Evolutionary conservation across 1,284 basidiomycete species (phyloP).

Genomic region (Trametes polyzona): DNA sequence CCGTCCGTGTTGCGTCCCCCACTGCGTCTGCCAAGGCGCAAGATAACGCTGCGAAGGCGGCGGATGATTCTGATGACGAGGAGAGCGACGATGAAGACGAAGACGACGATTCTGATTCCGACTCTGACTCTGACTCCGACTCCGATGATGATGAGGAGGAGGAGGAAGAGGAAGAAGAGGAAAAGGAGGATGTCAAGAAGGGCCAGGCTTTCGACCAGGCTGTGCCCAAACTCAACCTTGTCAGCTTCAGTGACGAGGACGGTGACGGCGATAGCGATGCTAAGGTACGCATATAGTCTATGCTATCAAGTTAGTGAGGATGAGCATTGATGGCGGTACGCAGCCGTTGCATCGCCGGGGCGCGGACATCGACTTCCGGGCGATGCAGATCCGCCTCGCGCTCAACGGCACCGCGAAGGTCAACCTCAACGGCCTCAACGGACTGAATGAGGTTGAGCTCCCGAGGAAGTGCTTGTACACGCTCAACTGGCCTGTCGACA

Average conservation of each 20-base stretch:
- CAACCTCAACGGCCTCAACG: slow-evolving; percentile 42
- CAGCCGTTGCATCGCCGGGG: neutral
- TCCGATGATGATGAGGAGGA: slow-evolving; percentile 15
- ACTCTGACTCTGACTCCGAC: neutral
- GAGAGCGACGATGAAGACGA: slow-evolving; percentile 16
- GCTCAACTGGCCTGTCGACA: slow-evolving; percentile 67
- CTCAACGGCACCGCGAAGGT: slow-evolving; percentile 44
- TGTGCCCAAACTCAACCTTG: neutral
- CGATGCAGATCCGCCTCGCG: slow-evolving; percentile 21
- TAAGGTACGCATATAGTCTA: neutral
- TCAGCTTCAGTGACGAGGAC: neutral
- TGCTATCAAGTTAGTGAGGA: neutral
- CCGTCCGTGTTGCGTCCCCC: slow-evolving; percentile 7
- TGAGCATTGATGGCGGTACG: neutral
- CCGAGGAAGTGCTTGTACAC: slow-evolving; percentile 54
- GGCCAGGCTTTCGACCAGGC: neutral
- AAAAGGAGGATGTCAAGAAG: slow-evolving; percentile 8
- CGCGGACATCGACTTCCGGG: neutral
- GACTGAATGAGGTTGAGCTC: slow-evolving; percentile 44
- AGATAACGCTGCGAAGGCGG: neutral
- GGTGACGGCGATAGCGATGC: neutral
- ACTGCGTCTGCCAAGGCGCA: slow-evolving; percentile 4
- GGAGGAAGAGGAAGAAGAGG: slow-evolving; percentile 13
- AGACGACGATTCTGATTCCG: too few species aligned
- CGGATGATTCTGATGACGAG: neutral